phyloP scores from a whole-genome alignment of 2,329 filamentous ascomycete genomes.

The Cryphonectria carpinicola region DNA sequence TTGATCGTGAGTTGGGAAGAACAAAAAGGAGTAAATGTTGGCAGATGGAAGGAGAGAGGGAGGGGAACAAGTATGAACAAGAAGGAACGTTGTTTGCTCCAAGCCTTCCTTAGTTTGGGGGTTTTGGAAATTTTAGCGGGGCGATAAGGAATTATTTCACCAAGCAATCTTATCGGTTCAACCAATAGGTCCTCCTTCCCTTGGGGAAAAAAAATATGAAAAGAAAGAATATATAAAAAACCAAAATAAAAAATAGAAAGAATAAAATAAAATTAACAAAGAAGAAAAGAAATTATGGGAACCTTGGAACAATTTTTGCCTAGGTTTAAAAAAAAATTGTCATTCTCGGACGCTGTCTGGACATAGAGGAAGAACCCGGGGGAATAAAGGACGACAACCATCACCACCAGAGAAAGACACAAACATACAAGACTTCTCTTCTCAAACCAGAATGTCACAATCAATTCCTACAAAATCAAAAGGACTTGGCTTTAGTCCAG shows the following conservation, averaged over 20 bases:
- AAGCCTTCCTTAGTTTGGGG: not conserved
- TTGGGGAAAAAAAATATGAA: not conserved
- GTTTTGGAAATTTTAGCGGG: slow-evolving; percentile 11
- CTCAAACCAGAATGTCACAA: not conserved
- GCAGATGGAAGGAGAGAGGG: not conserved
- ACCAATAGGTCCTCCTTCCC: not conserved
- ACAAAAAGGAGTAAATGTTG: not conserved
- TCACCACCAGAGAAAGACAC: not conserved
- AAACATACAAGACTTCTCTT: not conserved
- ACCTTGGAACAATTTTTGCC: too few species aligned
- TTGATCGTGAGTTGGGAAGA: not conserved
- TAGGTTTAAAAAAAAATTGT: not conserved
- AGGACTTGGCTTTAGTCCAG: not conserved
- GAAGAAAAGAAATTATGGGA: not conserved
- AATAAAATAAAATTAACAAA: not conserved
- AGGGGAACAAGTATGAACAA: not conserved
- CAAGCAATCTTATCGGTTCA: not conserved
- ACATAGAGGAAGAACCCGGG: not conserved
- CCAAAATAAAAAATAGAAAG: too few species aligned
- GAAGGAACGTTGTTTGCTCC: not conserved
- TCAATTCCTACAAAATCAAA: not conserved
- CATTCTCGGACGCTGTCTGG: not conserved
- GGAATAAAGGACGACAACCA: not conserved
- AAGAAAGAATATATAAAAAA: not conserved
- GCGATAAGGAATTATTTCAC: not conserved